Evolutionary conservation across 202 grass and related monocot species (phyloP).

Genomic region (Alloteropsis angusta): DNA sequence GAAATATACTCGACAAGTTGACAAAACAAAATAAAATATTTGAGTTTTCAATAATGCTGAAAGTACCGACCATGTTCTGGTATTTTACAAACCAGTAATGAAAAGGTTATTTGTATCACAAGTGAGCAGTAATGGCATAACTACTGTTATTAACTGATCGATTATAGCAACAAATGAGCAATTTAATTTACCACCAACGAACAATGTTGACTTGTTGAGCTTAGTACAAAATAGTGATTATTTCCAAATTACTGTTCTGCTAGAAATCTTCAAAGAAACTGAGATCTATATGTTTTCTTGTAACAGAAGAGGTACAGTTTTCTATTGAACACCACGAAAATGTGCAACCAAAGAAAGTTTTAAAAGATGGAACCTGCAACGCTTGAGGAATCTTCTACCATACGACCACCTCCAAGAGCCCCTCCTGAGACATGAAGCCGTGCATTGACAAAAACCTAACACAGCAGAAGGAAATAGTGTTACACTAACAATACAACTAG

Average conservation of each 20-base stretch:
- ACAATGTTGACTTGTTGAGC: background rate
- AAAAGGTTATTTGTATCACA: conserved; percentile 13
- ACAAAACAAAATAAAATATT: background rate
- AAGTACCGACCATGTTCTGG: background rate
- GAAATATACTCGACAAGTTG: background rate
- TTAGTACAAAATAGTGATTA: conserved; percentile 1
- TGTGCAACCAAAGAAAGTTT: conserved; percentile 4
- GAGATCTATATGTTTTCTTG: background rate
- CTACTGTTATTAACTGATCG: background rate
- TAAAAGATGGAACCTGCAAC: conserved; percentile 60
- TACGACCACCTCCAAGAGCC: conserved; percentile 94
- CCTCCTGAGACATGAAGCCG: conserved; percentile 99
- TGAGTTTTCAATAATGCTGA: background rate
- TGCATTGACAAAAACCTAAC: conserved; percentile 97
- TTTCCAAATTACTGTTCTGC: background rate
- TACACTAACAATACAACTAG: conserved; percentile 1
- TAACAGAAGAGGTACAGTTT: background rate
- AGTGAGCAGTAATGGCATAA: background rate
- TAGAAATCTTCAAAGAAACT: conserved; percentile 2
- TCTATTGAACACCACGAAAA: background rate
- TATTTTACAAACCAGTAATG: background rate
- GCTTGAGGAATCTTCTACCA: conserved; percentile 96
- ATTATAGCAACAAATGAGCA: background rate
- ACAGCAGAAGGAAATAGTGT: conserved; percentile 4
- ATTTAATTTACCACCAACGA: background rate